Base-by-base conservation (phyloP, 2,329 filamentous ascomycete species). In the Claviceps maximensis region DNA sequence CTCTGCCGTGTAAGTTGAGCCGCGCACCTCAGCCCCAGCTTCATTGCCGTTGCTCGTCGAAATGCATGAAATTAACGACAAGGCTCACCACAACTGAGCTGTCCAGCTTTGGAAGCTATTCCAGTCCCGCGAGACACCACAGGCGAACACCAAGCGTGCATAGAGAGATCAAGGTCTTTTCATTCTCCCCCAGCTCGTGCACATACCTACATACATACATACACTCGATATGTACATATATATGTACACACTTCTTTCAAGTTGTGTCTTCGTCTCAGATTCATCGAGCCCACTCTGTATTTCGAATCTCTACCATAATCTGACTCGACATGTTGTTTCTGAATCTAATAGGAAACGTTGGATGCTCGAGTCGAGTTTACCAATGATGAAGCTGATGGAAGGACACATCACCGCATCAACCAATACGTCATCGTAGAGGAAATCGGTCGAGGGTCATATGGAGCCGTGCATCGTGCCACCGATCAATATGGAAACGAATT, bases 401-500 rank as follows among this genome's bases (percentile, higher is more conserved):
- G 76, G 50, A 83, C 86, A 2, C 83, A 94, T 64, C 88, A 94
- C 64, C 80, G 83, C 54, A 91, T 97, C 71, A 97, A 97, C 67
- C 91, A 97, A 70, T 98, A 97, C 67, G 77, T 86, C 54, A 93
- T 98, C 63, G 84, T 86, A 67, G 86, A 95, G 66, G 91, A 97
- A 74, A 96, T 98, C 61, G 93, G 93, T n/a, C 79, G 89, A 58
- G 93, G 93, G 19, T 97, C 91, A 0, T 98, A 95, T 67, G 93
- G 93, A 8, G 86, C 90, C 12, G 93, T 98, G 15, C 89, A 97
- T 69, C 74, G 91, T 21, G 93, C 89, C 23, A 82, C 82, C 2
- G 91, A 98, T 70, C 89, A 95, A 67, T 93, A 84, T 71, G 91
- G 89, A 44, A 81, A 82, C 50, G 89, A 97, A 87, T 97, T 86